A percentile compares a stretch with the other conserved stretches of the same genome.
phyloP scores from a whole-genome alignment of 2,329 filamentous ascomycete species.

The Aspergillus versicolor region DNA sequence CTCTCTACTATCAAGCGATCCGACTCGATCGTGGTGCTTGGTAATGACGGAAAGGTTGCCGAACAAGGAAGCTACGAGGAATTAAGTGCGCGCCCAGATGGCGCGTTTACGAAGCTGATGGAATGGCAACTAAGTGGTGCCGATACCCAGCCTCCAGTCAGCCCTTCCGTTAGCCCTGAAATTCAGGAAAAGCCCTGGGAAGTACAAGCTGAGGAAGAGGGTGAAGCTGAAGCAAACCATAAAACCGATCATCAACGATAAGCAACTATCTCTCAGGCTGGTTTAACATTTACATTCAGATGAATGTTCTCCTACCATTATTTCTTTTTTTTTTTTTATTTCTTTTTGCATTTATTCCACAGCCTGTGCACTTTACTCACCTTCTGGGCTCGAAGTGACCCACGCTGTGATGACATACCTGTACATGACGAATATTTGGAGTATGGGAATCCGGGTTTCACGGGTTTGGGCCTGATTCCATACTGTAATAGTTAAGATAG shows the following conservation, averaged over 20 bases:
- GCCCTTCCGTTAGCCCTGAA: slow-evolving; percentile 31
- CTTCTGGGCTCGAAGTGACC: neutral
- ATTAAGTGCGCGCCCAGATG: slow-evolving; percentile 69
- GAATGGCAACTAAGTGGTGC: slow-evolving; percentile 97
- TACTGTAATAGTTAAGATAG: slow-evolving; percentile 15
- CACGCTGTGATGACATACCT: slow-evolving; percentile 12
- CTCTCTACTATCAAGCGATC: slow-evolving; percentile 95
- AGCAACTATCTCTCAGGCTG: neutral
- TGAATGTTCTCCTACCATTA: slow-evolving; percentile 2
- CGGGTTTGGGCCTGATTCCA: neutral
- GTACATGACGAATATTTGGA: slow-evolving; percentile 9
- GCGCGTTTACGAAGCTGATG: slow-evolving; percentile 94
- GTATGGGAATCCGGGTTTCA: neutral
- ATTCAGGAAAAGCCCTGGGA: slow-evolving; percentile 55
- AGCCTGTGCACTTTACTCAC: neutral
- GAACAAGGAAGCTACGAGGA: slow-evolving; percentile 83
- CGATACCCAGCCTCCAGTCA: slow-evolving; percentile 47
- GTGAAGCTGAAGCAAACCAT: slow-evolving; percentile 21
- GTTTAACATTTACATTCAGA: neutral
- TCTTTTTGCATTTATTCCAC: slow-evolving; percentile 1
- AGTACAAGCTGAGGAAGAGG: slow-evolving; percentile 38
- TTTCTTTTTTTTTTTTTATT: neutral
- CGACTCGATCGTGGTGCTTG: slow-evolving; percentile 90
- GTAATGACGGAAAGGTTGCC: slow-evolving; percentile 80
- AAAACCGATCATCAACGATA: slow-evolving; percentile 10